Conservation (phyloP, 352 stramenopile genomes). For the Pythium aphanidermatum region DNA sequence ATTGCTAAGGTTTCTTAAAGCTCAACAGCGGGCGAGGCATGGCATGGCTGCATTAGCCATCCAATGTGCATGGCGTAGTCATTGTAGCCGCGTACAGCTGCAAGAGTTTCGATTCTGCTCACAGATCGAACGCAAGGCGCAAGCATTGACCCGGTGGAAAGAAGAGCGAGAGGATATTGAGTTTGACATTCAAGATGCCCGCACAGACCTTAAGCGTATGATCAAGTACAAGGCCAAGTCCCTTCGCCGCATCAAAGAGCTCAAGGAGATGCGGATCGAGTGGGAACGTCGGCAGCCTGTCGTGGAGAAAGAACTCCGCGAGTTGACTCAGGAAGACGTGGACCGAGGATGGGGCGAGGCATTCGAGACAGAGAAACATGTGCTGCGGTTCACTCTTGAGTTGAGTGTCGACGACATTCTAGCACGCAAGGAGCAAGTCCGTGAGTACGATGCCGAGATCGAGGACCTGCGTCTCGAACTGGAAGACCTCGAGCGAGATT, state of each 20-base stretch:
- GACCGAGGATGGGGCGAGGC: conserved; percentile 73
- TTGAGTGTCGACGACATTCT: conserved; percentile 78
- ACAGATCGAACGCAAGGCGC: conserved; percentile 55
- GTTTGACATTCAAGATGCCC: conserved; percentile 63
- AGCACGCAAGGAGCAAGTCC: conserved; percentile 44
- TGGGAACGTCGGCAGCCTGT: conserved; percentile 71
- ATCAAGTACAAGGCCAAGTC: conserved; percentile 74
- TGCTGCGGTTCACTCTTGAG: conserved; percentile 59
- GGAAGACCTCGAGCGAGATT: conserved; percentile 73
- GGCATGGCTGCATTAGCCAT: conserved; percentile 55
- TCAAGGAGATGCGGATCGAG: conserved; percentile 74
- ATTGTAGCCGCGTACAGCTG: conserved; percentile 48
- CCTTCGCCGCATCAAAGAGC: conserved; percentile 58
- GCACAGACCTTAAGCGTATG: conserved; percentile 52
- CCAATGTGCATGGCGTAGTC: conserved; percentile 66
- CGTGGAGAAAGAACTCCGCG: conserved; percentile 60
- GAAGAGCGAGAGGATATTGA: conserved; percentile 61
- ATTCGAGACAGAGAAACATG: conserved; percentile 71
- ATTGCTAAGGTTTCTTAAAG: conserved; percentile 29
- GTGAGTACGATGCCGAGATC: conserved; percentile 68
- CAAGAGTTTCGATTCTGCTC: conserved; percentile 65
- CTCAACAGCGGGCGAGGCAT: conserved; percentile 34
- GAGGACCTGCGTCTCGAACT: conserved; percentile 63
- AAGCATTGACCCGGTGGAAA: conserved; percentile 41
- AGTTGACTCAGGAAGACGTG: conserved; percentile 62